Evolutionary conservation across 2,329 filamentous ascomycete species (phyloP), one percentile per base, ranked within the genome.

Genomic region (Fonsecaea nubica): DNA sequence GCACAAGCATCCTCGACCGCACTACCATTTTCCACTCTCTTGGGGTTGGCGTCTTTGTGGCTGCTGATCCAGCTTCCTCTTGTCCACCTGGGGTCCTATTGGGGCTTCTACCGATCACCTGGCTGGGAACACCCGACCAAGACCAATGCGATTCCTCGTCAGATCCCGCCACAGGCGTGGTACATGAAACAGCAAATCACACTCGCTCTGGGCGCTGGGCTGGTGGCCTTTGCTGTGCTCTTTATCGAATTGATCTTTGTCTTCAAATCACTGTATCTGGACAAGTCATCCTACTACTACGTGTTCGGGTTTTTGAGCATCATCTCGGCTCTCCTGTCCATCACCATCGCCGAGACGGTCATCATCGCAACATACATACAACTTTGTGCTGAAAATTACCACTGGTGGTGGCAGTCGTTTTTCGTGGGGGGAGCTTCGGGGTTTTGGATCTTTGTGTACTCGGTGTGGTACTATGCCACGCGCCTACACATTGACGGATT

Each of bases 361-460:
- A 87, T 96, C 25, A 92, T 96, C 65, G 89, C 89, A 1, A 90
- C 92, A 15, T 96, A 96, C 78, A 86, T 91, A 56, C 90, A 92
- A 79, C 86, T 96, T 18, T 94, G 92, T 79, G 84, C 87, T 1
- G 92, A 96, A 84, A 93, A 96, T 77, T 90, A 95, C 79, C 86
- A 92, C 76, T 96, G 92, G 92, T 95, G 91, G 91, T 96, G 92
- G 92, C 90, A 92, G 77, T 92, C 90, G 59, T 95, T 96, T 80
- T 79, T 92, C 57, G 86, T 93, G 8, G 92, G 92, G 53, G 90
- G 89, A 56, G 87, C 89, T 72, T 92, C 89, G 72, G 87, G 90
- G 6, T 77, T 92, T 67, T 96, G 92, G 92, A 87, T 96, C 42
- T 95, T 94, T 76, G 76, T 87, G 42, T 96, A 95, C 80, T 92